phyloP scores from a whole-genome alignment of 108 stramenopile genomes.

The Schizochytrium sp. region DNA sequence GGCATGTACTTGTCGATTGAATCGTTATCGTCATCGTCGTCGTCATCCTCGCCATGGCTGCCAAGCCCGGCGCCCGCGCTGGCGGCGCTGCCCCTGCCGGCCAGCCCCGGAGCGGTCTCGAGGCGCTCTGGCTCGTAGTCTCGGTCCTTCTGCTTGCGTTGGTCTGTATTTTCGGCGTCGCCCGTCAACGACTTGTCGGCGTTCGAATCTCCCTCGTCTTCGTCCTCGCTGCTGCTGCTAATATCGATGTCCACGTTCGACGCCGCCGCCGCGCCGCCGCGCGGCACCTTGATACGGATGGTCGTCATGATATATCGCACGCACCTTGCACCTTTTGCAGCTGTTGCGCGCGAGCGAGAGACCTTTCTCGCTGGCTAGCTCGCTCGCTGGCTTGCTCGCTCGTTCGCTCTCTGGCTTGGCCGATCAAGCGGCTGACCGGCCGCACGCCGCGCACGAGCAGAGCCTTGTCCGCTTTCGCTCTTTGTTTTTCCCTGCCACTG shows the following conservation, averaged over 20 bases:
- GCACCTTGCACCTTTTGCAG: too few relatives aligned
- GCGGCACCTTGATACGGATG: not conserved
- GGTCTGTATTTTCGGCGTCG: not conserved
- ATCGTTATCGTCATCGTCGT: not conserved
- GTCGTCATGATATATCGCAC: not conserved
- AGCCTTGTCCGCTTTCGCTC: too few relatives aligned
- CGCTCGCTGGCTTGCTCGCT: too few relatives aligned
- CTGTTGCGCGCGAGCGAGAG: too few relatives aligned
- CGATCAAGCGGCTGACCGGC: too few relatives aligned
- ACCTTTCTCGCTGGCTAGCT: too few relatives aligned
- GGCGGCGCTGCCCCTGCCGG: too few relatives aligned
- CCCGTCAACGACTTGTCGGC: not conserved
- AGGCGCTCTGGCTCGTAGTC: not conserved
- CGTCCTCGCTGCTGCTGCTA: not conserved
- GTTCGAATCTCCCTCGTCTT: not conserved
- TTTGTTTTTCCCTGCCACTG: too few relatives aligned
- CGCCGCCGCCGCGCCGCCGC: not conserved
- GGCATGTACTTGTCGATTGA: not conserved
- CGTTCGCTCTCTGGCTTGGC: too few relatives aligned
- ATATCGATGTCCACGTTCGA: not conserved
- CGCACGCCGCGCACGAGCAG: too few relatives aligned
- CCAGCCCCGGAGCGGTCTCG: not conserved
- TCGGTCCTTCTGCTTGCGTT: not conserved
- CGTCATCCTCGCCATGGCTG: not conserved
- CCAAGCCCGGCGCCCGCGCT: too few relatives aligned